Percentiles rank a stretch among this genome's conserved stretches.
phyloP scores from a whole-genome alignment of 73 alveolate species.

The Paramecium bursaria region DNA sequence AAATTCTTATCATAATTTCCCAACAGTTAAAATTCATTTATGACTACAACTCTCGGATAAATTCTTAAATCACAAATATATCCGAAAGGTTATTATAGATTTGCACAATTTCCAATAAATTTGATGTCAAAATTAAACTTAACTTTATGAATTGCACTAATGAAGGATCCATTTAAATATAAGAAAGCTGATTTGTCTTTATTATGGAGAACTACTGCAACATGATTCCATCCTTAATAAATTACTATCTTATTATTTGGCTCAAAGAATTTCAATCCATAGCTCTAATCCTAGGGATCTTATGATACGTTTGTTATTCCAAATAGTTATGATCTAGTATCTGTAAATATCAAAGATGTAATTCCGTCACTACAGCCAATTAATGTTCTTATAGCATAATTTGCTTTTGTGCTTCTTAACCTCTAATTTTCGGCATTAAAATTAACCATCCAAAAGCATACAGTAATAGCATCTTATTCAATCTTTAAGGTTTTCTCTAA shows the following conservation, averaged over 20 bases:
- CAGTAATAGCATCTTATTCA: background rate
- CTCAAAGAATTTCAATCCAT: slow-evolving; percentile 36
- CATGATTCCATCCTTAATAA: slow-evolving; percentile 55
- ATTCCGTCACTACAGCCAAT: slow-evolving; percentile 27
- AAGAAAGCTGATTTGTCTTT: slow-evolving; percentile 14
- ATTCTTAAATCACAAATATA: slow-evolving; percentile 60
- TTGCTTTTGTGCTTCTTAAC: background rate
- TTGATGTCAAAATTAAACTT: background rate
- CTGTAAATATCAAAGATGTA: slow-evolving; percentile 11
- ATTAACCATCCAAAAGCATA: slow-evolving; percentile 51
- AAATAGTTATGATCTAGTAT: slow-evolving; percentile 22
- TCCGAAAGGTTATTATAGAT: slow-evolving; percentile 30
- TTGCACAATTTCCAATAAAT: slow-evolving; percentile 17
- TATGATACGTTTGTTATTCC: slow-evolving; percentile 1
- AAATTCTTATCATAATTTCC: slow-evolving; percentile 26
- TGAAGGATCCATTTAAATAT: slow-evolving; percentile 22
- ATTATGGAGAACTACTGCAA: slow-evolving; percentile 16
- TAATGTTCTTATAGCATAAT: background rate
- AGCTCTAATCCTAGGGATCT: background rate
- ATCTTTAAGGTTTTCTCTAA: slow-evolving; percentile 38
- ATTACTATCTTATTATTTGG: background rate
- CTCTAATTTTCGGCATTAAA: slow-evolving; percentile 25
- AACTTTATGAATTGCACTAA: slow-evolving; percentile 1
- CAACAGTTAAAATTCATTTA: slow-evolving; percentile 4
- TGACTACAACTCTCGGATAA: slow-evolving; percentile 14